Evolutionary conservation across 306 rosid genomes (phyloP).

Genomic region (Glycyrrhiza uralensis): DNA sequence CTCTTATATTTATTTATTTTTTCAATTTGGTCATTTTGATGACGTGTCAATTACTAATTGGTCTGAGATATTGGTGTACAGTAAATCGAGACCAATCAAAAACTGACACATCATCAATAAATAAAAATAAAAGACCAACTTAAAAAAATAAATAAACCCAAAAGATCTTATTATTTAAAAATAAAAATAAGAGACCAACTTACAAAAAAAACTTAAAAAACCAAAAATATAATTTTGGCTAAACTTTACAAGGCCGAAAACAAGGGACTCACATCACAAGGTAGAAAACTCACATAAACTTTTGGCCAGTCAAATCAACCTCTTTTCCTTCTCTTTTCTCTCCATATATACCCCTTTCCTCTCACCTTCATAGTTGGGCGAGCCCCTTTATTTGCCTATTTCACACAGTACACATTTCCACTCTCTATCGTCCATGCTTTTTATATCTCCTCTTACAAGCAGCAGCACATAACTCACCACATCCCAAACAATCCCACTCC

Average conservation of each 20-base stretch:
- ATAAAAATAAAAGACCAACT: too few species aligned
- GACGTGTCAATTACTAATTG: too few species aligned
- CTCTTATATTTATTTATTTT: too few species aligned
- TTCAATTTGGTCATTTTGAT: too few species aligned
- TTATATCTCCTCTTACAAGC: neutral
- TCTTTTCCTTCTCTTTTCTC: slow-evolving; percentile 46
- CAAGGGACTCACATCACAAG: slow-evolving; percentile 20
- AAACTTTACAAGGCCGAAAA: neutral
- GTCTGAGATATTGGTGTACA: too few species aligned
- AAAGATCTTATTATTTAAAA: too few species aligned
- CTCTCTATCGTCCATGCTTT: neutral
- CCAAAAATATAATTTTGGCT: too few species aligned
- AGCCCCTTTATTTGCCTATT: neutral
- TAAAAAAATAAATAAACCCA: too few species aligned
- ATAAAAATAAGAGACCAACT: too few species aligned
- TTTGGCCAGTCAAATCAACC: slow-evolving; percentile 32
- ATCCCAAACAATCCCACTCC: neutral
- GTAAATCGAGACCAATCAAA: too few species aligned
- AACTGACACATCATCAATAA: too few species aligned
- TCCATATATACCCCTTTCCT: slow-evolving; percentile 41
- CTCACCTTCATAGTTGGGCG: slow-evolving; percentile 42
- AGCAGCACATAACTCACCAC: neutral
- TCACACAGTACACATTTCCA: neutral
- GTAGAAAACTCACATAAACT: neutral
- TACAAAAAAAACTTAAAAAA: too few species aligned